phyloP scores from a whole-genome alignment of 78 protist genomes.

The Cavenderia fasciculata region DNA sequence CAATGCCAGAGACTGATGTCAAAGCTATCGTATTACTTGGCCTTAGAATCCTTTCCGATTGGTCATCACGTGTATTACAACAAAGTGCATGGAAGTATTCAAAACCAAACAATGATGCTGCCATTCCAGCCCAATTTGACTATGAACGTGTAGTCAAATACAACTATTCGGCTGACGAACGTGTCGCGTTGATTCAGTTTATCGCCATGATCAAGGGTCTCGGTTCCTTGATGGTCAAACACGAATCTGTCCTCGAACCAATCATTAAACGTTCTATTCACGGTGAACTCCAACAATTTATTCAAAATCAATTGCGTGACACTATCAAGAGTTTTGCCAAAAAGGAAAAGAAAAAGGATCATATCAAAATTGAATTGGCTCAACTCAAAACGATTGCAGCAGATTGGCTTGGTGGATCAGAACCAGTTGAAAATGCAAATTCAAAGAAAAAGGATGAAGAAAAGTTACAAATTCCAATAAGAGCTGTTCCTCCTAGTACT shows the following conservation, averaged over 20 bases:
- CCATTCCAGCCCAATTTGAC: slow-evolving; percentile 53
- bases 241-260: slow-evolving; percentile 58
- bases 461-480: slow-evolving; percentile 40
- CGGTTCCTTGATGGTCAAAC: slow-evolving; percentile 17
- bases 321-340: slow-evolving; percentile 64
- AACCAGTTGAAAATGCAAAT: slow-evolving; percentile 61
- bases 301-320: slow-evolving; percentile 80
- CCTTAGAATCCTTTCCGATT: slow-evolving; percentile 66
- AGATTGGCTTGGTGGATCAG: slow-evolving; percentile 83
- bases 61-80: slow-evolving; percentile 66
- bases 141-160: slow-evolving; percentile 88
- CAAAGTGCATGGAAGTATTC: slow-evolving; percentile 87
- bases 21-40: slow-evolving; percentile 12
- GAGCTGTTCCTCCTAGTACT: slow-evolving; percentile 73
- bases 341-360: slow-evolving; percentile 73
- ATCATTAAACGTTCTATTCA: slow-evolving; percentile 58
- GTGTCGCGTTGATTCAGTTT: slow-evolving; percentile 79
- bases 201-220: slow-evolving; percentile 89
- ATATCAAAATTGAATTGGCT: slow-evolving; percentile 53
- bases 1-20: slow-evolving; percentile 33
- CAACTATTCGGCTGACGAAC: slow-evolving; percentile 85
- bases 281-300: slow-evolving; percentile 79
- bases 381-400: slow-evolving; percentile 74
- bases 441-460: slow-evolving; percentile 64
- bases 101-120: slow-evolving; percentile 66